Evolutionary conservation across 805 yeast species (phyloP), one percentile per base, ranked within the genome.

Genomic region (Metschnikowia peoriensis): DNA sequence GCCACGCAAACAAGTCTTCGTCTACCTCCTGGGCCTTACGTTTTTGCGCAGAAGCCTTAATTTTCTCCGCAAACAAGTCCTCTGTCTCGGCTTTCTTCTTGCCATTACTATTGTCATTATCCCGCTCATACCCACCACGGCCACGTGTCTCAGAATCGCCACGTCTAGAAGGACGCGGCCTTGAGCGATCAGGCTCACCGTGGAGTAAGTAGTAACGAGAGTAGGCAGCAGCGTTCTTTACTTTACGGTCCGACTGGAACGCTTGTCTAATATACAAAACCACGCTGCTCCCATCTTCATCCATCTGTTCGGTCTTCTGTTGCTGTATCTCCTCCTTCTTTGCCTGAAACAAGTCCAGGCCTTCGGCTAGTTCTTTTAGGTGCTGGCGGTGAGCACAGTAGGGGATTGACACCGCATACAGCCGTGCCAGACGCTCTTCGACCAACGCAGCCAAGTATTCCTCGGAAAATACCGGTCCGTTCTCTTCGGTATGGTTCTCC

Each of bases 121-220:
- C 62, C 29, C 58, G 48, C 17, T 54, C 41, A 35, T 44, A 53
- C 11, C 42, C 44, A n/a, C 59, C 60, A 2, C 59, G 44, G 7
- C 54, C 53, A 29, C 46, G 46, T 28, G 28, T 34, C 38, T 48
- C 50, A 28, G 12, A 28, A 6, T 14, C 22, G 14, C 44, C 55
- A n/a, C 56, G 39, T 48, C 61, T 49, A 10, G 47, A 28, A 6
- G 50, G 49, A 9, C 56, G 53, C 1, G 60, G 58, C 43, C 40
- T 56, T 54, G 78, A 61, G 62, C 70, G 64, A 53, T 82, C 81
- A 2, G 91, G 93, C 62, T 84, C 91, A 4, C 93, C 93, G 58
- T 86, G 85, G 15, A 83, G 63, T 52, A 84, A 70, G 68, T 86
- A 86, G 67, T 85, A 86, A 39, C 88, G 67, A 17, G 89, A 84